phyloP scores from a whole-genome alignment of 768 basidiomycete species.

The Termitomyces eurrhizus region DNA sequence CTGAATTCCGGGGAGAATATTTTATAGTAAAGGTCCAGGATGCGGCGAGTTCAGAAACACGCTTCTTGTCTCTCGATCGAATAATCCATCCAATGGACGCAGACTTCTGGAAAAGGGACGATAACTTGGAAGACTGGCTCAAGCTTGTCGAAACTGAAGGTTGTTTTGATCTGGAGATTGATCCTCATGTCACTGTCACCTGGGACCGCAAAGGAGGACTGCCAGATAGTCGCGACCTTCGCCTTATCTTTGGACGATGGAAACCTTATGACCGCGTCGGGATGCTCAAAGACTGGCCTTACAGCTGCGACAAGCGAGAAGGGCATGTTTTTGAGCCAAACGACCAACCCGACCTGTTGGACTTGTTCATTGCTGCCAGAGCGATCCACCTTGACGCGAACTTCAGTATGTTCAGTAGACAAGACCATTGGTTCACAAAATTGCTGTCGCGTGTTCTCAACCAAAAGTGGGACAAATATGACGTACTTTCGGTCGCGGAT shows the following conservation, averaged over 20 bases:
- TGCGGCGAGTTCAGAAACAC: not conserved
- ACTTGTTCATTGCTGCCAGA: slow-evolving; percentile 4
- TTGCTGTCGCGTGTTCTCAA: slow-evolving; percentile 5
- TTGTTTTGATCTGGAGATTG: not conserved
- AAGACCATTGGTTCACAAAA: slow-evolving; percentile 8
- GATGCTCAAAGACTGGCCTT: not conserved
- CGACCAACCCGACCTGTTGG: not conserved
- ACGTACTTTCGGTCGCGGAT: not conserved
- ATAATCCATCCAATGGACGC: slow-evolving; percentile 1
- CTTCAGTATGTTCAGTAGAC: slow-evolving; percentile 2
- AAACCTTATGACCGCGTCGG: not conserved
- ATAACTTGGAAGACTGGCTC: not conserved
- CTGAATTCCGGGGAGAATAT: not conserved
- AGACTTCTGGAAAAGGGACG: not conserved
- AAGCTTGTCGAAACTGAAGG: not conserved
- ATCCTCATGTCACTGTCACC: not conserved
- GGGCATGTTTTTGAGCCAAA: not conserved
- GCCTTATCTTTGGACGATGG: not conserved
- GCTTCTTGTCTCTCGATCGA: not conserved
- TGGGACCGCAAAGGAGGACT: not conserved
- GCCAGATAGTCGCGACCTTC: not conserved
- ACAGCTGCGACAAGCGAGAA: not conserved
- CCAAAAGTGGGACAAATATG: not conserved
- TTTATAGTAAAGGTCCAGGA: not conserved
- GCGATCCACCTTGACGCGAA: not conserved